Evolutionary conservation across 2,329 filamentous ascomycete species (phyloP).

Genomic region (Lasiodiplodia gonubiensis): DNA sequence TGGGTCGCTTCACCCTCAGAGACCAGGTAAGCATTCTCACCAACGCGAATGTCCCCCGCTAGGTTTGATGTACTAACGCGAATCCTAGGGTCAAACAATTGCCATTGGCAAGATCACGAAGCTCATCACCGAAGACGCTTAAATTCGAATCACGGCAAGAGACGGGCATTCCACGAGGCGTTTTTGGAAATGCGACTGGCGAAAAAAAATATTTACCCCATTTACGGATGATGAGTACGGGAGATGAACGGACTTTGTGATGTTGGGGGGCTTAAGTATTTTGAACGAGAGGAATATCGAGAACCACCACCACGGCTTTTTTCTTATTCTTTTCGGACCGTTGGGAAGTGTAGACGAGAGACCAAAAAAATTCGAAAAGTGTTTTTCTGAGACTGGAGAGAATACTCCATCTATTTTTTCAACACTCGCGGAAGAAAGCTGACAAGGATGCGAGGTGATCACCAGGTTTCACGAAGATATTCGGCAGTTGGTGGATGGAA

Average conservation of each 20-base stretch:
- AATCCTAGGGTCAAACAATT: conserved; percentile 88
- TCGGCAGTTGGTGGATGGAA: background rate
- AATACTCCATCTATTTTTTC: background rate
- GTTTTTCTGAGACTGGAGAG: background rate
- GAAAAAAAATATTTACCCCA: conserved; percentile 1
- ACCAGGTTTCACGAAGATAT: background rate
- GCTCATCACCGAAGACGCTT: conserved; percentile 62
- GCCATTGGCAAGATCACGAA: conserved; percentile 99
- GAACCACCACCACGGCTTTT: background rate
- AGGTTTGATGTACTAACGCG: conserved; percentile 36
- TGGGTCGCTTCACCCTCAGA: conserved; percentile 41
- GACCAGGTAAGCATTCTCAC: conserved; percentile 32
- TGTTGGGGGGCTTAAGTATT: background rate
- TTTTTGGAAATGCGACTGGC: conserved; percentile 5
- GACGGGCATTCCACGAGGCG: conserved; percentile 25
- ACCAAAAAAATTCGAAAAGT: conserved; percentile 14
- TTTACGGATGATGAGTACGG: conserved; percentile 18
- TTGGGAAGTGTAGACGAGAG: conserved; percentile 14
- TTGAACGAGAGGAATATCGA: background rate
- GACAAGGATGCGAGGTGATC: background rate
- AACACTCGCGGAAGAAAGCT: background rate
- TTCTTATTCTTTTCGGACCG: background rate
- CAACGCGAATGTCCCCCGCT: background rate
- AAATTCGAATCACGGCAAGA: background rate
- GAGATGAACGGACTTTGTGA: background rate